Conservation (phyloP, 805 yeast genomes). For the Yarrowia sp. region DNA sequence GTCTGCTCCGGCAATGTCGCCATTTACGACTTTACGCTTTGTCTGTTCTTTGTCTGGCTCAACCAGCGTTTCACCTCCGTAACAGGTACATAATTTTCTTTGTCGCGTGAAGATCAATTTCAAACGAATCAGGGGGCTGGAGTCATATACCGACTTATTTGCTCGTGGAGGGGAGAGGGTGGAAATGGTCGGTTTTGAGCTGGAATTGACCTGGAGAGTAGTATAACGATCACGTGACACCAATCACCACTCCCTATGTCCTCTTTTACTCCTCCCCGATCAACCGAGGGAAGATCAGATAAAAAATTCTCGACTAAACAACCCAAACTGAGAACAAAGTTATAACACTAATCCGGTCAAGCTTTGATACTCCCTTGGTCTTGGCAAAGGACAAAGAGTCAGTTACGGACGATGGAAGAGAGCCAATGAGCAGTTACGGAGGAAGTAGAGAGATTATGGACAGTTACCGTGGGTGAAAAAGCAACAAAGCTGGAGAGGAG, state of each 20-base stretch:
- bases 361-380: constrained; percentile 3
- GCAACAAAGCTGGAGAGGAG: neutral
- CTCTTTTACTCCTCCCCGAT: neutral
- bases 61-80: neutral
- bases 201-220: too few relatives aligned
- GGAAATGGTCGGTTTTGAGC: too few relatives aligned
- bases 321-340: neutral
- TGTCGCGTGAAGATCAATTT: neutral
- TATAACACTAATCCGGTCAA: neutral
- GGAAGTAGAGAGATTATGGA: neutral
- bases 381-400: neutral
- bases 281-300: neutral
- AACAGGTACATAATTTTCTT: neutral
- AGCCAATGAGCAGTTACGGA: too few relatives aligned
- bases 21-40: neutral
- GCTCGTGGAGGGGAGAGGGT: neutral
- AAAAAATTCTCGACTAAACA: neutral
- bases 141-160: neutral
- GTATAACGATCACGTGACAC: neutral
- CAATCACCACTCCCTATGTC: too few relatives aligned
- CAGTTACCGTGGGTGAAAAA: neutral
- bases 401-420: too few relatives aligned
- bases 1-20: too few relatives aligned
- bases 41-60: neutral
- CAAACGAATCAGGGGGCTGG: neutral